Evolutionary conservation across 1,284 basidiomycete genomes (phyloP).

Genomic region (Pisolithus thermaeus): DNA sequence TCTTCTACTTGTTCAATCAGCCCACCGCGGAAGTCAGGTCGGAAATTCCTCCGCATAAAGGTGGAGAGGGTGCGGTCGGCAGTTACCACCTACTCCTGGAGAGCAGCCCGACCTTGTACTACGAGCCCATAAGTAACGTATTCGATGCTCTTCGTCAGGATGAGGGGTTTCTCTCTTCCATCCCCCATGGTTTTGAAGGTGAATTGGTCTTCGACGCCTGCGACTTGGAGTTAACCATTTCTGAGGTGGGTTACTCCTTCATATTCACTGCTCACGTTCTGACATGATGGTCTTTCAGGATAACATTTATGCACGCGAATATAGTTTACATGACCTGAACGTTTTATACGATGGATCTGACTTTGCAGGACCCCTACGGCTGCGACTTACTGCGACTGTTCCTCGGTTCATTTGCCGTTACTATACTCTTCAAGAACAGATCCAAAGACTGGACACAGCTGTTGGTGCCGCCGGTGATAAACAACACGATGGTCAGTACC

Average conservation of each 20-base stretch:
- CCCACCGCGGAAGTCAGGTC: conserved; percentile 23
- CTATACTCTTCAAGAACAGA: conserved; percentile 54
- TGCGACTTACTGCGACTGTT: conserved; percentile 43
- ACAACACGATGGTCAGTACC: conserved; percentile 16
- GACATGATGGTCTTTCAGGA: conserved; percentile 42
- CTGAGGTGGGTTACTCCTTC: conserved; percentile 47
- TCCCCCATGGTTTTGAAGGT: conserved; percentile 45
- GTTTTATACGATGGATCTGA: conserved; percentile 63
- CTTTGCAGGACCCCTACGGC: conserved; percentile 56
- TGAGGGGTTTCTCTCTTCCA: conserved; percentile 37
- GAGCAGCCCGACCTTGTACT: conserved; percentile 61
- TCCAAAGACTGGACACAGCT: conserved; percentile 39
- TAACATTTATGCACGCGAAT: conserved; percentile 64
- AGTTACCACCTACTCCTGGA: conserved; percentile 44
- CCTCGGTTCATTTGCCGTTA: conserved; percentile 68
- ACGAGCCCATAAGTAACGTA: conserved; percentile 60
- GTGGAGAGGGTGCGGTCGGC: conserved; percentile 12
- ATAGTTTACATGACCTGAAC: conserved; percentile 68
- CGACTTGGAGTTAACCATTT: conserved; percentile 56
- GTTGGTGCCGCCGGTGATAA: conserved; percentile 15
- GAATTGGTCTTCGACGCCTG: conserved; percentile 65
- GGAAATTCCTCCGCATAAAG: conserved; percentile 25
- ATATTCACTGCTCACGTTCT: background rate
- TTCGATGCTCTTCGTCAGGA: conserved; percentile 66
- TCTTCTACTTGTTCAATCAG: conserved; percentile 57